Evolutionary conservation across 1,284 basidiomycete species (phyloP).

Genomic region (Trichosporon sp.): DNA sequence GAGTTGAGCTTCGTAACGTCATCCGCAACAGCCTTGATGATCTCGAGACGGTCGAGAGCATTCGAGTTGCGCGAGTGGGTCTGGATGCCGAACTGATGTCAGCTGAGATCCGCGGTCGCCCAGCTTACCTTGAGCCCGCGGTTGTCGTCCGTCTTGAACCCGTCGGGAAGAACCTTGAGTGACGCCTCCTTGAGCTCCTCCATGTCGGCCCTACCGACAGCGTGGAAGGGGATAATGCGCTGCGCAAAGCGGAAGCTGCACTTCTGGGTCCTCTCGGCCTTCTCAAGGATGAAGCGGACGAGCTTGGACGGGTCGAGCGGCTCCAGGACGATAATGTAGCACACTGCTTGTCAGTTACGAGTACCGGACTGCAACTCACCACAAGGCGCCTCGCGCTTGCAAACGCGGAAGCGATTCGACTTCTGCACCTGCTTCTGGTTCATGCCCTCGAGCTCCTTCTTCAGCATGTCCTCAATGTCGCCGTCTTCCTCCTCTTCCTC

Average conservation of each 20-base stretch:
- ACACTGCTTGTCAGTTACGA: constrained; percentile 33
- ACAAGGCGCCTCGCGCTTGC: constrained; percentile 38
- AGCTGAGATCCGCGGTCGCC: not conserved
- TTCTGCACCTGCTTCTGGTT: constrained; percentile 33
- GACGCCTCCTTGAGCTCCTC: constrained; percentile 37
- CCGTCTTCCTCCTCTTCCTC: constrained; percentile 37
- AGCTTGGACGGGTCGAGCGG: constrained; percentile 36
- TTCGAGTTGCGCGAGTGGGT: constrained; percentile 44
- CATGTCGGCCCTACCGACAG: constrained; percentile 36
- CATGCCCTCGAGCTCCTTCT: constrained; percentile 46
- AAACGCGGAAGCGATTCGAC: constrained; percentile 45
- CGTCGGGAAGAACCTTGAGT: constrained; percentile 24
- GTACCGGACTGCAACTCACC: constrained; percentile 32
- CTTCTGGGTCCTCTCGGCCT: constrained; percentile 41
- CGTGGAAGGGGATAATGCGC: constrained; percentile 45
- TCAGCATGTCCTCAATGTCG: constrained; percentile 49
- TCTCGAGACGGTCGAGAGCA: constrained; percentile 45
- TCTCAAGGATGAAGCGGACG: constrained; percentile 44
- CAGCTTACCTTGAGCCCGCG: constrained; percentile 26
- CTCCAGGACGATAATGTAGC: constrained; percentile 38
- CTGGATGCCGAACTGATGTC: constrained; percentile 45
- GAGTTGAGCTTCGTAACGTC: constrained; percentile 39
- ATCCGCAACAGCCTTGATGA: constrained; percentile 50
- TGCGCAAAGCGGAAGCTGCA: constrained; percentile 48
- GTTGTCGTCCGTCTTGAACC: constrained; percentile 24